Evolutionary conservation across 345 rosid genomes (phyloP), one percentile per base, ranked within the genome.

Genomic region (Lumnitzera racemosa): DNA sequence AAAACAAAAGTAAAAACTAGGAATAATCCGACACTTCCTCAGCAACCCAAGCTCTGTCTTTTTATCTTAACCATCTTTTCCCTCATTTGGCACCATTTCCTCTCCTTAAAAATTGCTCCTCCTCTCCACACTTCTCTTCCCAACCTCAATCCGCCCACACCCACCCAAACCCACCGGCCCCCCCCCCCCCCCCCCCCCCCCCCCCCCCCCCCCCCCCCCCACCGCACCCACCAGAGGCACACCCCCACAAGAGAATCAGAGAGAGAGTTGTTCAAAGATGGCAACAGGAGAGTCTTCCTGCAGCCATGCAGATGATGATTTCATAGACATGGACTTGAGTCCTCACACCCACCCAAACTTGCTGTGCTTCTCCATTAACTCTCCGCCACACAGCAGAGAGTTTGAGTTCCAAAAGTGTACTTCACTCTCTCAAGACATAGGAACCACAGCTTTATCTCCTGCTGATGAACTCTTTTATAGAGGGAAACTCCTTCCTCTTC

Each of bases 381-480:
- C 98, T 8, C 83, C 92, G 2, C 82, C 87, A 12, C 88, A 75
- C n/a, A 73, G 46, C 66, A 64, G 79, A 73, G 97, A 88, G 59
- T 95, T 95, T 63, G 98, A 95, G 80, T 95, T 95, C 51, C 89
- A 87, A 68, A 82, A 83, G 91, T 73, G 77, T 8, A 12, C 66
- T 55, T 77, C 80, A 59, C 54, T 75, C 63, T 66, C 84, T 53
- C 76, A 10, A 76, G 64, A 51, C 78, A 65, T 49, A 53, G 24
- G 29, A 53, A 14, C 55, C 16, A 31, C 43, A 4, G 23, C 72
- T 15, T 58, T 27, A 31, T 20, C 78, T 24, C 92, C 96, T 0
- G 98, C 99, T 24, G 99, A 95, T 50, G 95, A 95, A 61, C 99
- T 95, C 41, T 95, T 95, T 83, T 88, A 80, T 82, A 85, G 78